Percentiles rank a stretch among this genome's conserved stretches.
phyloP scores from a whole-genome alignment of 2,329 filamentous ascomycete species.

The Blumeriella jaapii region DNA sequence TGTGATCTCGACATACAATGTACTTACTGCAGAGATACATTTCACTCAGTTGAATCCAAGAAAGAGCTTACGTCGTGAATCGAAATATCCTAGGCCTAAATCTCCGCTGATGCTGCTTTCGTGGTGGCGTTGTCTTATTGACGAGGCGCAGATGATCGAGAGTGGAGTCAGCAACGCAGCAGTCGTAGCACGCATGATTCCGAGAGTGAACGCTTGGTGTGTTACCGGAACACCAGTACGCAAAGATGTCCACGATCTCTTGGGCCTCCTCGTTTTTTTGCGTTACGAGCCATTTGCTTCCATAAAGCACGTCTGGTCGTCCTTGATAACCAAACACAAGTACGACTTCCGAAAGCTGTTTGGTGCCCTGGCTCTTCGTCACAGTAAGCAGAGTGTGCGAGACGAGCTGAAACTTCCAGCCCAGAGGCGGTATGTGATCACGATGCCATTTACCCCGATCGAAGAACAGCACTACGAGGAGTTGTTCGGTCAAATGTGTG shows the following conservation, averaged over 20 bases:
- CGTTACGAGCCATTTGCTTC: constrained; percentile 65
- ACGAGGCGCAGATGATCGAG: constrained; percentile 88
- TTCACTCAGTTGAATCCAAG: constrained; percentile 60
- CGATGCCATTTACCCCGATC: constrained; percentile 77
- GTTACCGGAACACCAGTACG: constrained; percentile 85
- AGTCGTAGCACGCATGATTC: constrained; percentile 65
- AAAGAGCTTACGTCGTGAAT: constrained; percentile 49
- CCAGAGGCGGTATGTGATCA: constrained; percentile 80
- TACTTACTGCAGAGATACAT: constrained; percentile 72
- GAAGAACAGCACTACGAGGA: constrained; percentile 83
- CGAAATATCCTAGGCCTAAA: constrained; percentile 52
- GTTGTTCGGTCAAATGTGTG: constrained; percentile 64
- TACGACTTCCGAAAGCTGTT: constrained; percentile 59
- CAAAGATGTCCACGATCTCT: constrained; percentile 66
- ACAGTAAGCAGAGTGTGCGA: constrained; percentile 73
- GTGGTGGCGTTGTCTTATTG: constrained; percentile 77
- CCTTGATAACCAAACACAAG: constrained; percentile 49
- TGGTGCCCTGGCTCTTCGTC: constrained; percentile 60
- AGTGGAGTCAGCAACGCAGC: constrained; percentile 78
- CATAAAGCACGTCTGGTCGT: constrained; percentile 53
- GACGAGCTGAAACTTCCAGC: constrained; percentile 68
- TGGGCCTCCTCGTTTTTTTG: constrained; percentile 72
- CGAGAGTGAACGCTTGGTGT: constrained; percentile 80
- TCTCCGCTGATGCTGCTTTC: constrained; percentile 67
- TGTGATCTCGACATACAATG: constrained; percentile 53